Evolutionary conservation across 129 eudicot species (phyloP), one percentile per base, ranked within the genome.

Genomic region (Chrysanthemum makinoi): DNA sequence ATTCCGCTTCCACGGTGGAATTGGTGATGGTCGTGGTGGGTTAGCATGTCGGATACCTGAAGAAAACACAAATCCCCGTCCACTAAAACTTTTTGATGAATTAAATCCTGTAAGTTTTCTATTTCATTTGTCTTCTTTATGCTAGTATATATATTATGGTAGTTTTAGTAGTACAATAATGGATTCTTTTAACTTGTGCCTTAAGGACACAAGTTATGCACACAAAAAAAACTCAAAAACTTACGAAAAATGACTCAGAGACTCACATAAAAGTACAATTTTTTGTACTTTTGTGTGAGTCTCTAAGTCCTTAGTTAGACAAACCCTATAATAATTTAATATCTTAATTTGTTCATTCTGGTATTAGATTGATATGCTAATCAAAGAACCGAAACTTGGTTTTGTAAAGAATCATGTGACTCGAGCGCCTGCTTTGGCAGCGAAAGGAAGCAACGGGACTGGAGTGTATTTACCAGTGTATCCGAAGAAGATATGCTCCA

Each of bases 1-100:
- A 75, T 77, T 33, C 50, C 76, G 76, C 28, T 77, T 62, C n/a
- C 81, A 77, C 9, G 81, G 81, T 6, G 81, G 81, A n/a, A 69
- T 77, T 1, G 81, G 81, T 9, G 76, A 69, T 0, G 81, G 75
- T 15, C 20, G 70, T 8, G 53, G 75, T 0, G 44, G 65, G 10
- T 17, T 76, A 14, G 70, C 69, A 14, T 33, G 43, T 13, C 75
- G 70, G 4, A 28, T 56, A 35, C 11, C 11, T 3, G 16, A 33
- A 20, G 58, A 62, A 6, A 49, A 69, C 48, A 13, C 54, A 4
- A 35, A 4, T 7, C 39, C 58, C 53, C 76, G 76, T 0, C 81
- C 81, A 14, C 4, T 77, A 1, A 64, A 62, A 69, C 71, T 77
- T 1, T 77, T 77, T 19, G 70, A 77, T 19, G 65, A 54, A 12